A percentile compares a stretch with the other conserved stretches of the same genome.
phyloP scores from a whole-genome alignment of 192 early-diverging fungal genomes.

The Funneliformis mosseae region DNA sequence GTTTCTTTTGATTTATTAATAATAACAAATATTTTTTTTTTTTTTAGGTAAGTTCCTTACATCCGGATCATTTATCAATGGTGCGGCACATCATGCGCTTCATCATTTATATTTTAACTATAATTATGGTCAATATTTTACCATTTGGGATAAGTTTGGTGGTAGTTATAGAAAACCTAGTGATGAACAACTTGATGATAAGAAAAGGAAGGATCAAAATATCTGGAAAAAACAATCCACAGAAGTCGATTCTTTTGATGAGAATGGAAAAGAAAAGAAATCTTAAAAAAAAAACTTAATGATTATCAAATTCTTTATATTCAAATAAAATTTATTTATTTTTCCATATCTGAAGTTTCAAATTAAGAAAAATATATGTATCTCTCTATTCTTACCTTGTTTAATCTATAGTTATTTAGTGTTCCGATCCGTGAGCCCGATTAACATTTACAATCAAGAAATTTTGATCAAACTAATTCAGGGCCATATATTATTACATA shows the following conservation, averaged over 20 bases:
- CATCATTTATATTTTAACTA: slow-evolving; percentile 99
- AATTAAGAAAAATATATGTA: no score
- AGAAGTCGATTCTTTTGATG: slow-evolving; percentile 62
- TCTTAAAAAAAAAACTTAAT: neutral
- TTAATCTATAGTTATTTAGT: no score
- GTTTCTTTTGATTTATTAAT: no score
- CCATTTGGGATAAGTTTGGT: slow-evolving; percentile 85
- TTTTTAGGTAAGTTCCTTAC: slow-evolving; percentile 68
- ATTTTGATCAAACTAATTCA: no score
- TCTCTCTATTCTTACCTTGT: no score
- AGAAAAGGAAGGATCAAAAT: slow-evolving; percentile 59
- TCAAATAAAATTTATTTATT: neutral
- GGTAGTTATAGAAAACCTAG: slow-evolving; percentile 71
- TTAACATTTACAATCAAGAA: no score
- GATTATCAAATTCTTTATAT: neutral
- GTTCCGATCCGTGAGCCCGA: no score
- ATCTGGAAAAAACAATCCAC: slow-evolving; percentile 67
- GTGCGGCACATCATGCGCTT: slow-evolving; percentile 94
- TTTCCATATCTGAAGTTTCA: no score
- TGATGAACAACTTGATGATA: slow-evolving; percentile 64
- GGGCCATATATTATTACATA: no score
- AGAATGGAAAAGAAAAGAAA: slow-evolving; percentile 40
- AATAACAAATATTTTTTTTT: neutral
- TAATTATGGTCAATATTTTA: slow-evolving; percentile 99
- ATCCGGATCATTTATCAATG: slow-evolving; percentile 72